Base-by-base conservation (phyloP, 148 eudicot species). In the Amaranthus hypochondriacus region DNA sequence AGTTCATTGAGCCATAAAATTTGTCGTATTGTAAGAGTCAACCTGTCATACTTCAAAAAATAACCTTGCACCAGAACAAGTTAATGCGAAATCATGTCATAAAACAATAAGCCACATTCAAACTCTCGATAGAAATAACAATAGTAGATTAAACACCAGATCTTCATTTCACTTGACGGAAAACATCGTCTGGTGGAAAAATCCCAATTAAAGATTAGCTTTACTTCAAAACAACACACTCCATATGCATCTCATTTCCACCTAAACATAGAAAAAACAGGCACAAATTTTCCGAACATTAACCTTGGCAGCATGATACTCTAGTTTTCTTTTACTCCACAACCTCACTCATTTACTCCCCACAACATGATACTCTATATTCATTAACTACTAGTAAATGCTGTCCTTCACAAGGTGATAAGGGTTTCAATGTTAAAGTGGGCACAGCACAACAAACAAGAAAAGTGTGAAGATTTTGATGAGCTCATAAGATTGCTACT, bases 401-500 rank as follows among this genome's bases (percentile, higher is more conserved):
- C 44, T 65, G 68, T 4, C 5, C 48, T 63, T 58, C 9, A 58
- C 39, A 4, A 65, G 21, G 9, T 47, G 51, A 65, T 14, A 5
- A 7, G 18, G 18, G 9, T 8, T n/a, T 15, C 1, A 6, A 15
- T 51, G 6, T 21, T 51, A 21, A 5, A 8, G 70, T 67, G 56
- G 44, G 43, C 7, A 66, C 69, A 48, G 42, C 55, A 66, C 69
- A 7, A 49, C 42, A 66, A 70, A 70, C 62, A 56, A 55, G 63
- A 15, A 46, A 44, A 43, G 39, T 70, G 50, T 70, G 73, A 70
- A 28, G 39, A 46, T 11, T n/a, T 42, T 12, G 52, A n/a, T 55
- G 63, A 56, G 42, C 73, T 43, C 73, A 70, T 53, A 70, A 46
- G 73, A 70, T 15, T 70, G 14, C 8, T 42, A 63, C 49, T 70